Evolutionary conservation across 768 basidiomycete genomes (phyloP), one percentile per base, ranked within the genome.

Genomic region (Krasilnikovozyma curviuscula): DNA sequence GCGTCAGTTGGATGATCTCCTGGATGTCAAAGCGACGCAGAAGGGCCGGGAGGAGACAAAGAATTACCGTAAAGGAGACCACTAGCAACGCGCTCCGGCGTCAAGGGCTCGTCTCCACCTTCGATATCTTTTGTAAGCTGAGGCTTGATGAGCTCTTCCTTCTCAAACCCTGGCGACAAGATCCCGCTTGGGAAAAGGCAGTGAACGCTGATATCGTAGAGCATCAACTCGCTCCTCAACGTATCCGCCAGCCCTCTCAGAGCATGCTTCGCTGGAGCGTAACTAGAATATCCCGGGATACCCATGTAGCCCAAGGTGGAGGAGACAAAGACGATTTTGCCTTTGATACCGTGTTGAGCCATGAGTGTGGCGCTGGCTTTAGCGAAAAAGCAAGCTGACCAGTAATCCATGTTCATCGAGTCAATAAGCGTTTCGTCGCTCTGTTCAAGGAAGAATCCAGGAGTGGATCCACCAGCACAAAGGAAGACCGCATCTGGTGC

Each of bases 121-220:
- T 89, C 88, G 35, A 93, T 78, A 54, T 78, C 76, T 43, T 71
- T 70, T 9, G 76, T 76, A 50, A 91, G 71, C 25, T 68, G 69
- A 0, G 85, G 88, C 57, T 91, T 91, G 7, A 69, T 71, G 57
- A 70, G 72, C 61, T 81, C 77, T 61, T 89, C 86, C 48, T 74
- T 70, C 16, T 79, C 76, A 52, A 69, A 81, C 0, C 85, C 83
- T 0, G 83, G 78, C 0, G 75, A 76, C 54, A 68, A 73, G 68
- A 93, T 89, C 1, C 83, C 83, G 1, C 72, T 72, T 0, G 88
- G 84, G 65, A 83, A 78, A 66, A 76, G 84, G 37, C 83, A 74
- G 54, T 88, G 83, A 6, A 84, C 73, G 44, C 70, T 68, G 59
- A 84, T 81, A 42, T 71, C 73, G 60, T 89, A 85, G 7, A 88